Base-by-base conservation (phyloP, 768 basidiomycete species). In the Phlebiopsis gigantea region DNA sequence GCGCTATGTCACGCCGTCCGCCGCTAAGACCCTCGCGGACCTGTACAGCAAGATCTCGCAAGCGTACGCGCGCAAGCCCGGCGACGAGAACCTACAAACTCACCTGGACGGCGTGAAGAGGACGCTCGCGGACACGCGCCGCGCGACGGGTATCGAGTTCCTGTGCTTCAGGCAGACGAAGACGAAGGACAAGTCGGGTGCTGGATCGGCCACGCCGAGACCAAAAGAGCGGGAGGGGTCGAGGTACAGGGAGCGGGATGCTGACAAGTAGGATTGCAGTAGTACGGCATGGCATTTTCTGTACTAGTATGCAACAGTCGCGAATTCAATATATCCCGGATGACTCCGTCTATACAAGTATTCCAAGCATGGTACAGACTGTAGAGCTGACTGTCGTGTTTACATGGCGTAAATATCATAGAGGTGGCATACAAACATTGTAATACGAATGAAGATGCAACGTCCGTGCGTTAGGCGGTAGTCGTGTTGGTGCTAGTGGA, bases 31-130 rank as follows among this genome's bases (percentile, higher is more conserved):
- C 48, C 81, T 99, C 25, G 88, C 92, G 28, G 90, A 96, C 57
- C 78, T 98, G 52, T 99, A 98, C 74, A 90, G 87, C 68, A 91
- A 87, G 64, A 98, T 99, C 62, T 96, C 94, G 12, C 85, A 93
- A 71, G 88, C 93, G 17, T 98, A 98, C 72, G 80, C 85, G 39
- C 85, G 90, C 26, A 82, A 90, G 30, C 83, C 88, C 5, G 91
- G 90, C 34, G 88, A 92, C 62, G 88, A 89, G 69, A 91, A 91
- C 66, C 72, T 98, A 56, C 93, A 98, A 69, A 75, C 76, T 19
- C 88, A 93, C 65, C 78, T 99, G 52, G 93, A 98, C 64, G 85
- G 87, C 9, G 88, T 99, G 55, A 95, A 95, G 76, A 89, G 86
- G 76, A 93, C 88, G 22, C 73, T 98, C 55, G 84, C 85, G 41